Evolutionary conservation across 768 basidiomycete species (phyloP), one percentile per base, ranked within the genome.

Genomic region (Pilatotrama ljubarskyi): DNA sequence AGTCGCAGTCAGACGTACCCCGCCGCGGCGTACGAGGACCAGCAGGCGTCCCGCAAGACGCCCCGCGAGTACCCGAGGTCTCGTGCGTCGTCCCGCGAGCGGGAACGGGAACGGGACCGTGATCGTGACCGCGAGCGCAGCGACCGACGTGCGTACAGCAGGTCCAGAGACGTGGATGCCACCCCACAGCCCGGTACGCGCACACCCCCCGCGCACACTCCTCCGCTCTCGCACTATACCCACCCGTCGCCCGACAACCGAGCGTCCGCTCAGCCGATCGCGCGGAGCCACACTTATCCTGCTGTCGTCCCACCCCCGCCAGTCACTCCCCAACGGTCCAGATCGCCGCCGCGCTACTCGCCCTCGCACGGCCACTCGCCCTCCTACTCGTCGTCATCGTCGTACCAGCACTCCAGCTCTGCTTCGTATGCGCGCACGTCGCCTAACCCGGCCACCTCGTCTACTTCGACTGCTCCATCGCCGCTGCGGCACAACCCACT

Each of bases 261-360:
- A 1, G 54, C 65, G 3, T 15, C n/a, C 5, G 36, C 51, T 15
- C 60, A 51, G 32, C 56, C 43, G 41, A 61, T 70, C 15, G 58
- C 59, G 26, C 61, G 69, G 8, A 68, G 65, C 24, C 62, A 61
- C 14, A 70, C 68, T 0, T 68, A 67, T 42, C 69, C 67, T 14
- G 41, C 42, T 7, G 24, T 64, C 20, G 46, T 36, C 37, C 38
- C 51, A 5, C 48, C 47, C 1, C 48, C 61, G 1, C 48, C 59
- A 2, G 37, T 55, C 29, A 50, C 58, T 1, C 41, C 53, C 4
- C 58, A 55, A 10, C 52, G 54, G 2, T 50, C 59, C 15, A 15
- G 36, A 5, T 51, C 64, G 3, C 51, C 63, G 20, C 59, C 57
- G 17, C 46, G 55, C 10, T 59, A 50, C 25, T 42, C 50, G 2